Evolutionary conservation across 176 grass and related monocot species (phyloP), one percentile per base, ranked within the genome.

Genomic region (Themeda triandra): DNA sequence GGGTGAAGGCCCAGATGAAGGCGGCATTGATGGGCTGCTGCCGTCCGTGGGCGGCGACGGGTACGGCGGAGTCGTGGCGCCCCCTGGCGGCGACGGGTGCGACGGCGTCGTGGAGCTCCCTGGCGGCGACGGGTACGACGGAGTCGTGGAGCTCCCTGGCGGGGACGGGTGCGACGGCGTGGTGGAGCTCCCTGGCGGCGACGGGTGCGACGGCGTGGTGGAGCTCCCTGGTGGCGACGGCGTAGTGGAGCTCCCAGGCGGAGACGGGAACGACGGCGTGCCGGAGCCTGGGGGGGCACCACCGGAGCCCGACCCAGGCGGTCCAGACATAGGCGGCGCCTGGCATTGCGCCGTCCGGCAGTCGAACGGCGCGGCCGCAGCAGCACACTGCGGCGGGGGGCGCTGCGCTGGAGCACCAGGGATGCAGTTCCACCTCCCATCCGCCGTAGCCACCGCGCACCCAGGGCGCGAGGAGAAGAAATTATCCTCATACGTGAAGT

Each of bases 351-450:
- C 39, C 9, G 14, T 89, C 59, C 75, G 74, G 84, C 90, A 87
- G 31, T 92, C 86, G 66, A 89, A 80, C 58, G 83, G 87, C 0
- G 42, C 73, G 0, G 42, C 83, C 5, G 48, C 84, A 5, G 80
- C 75, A 8, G 75, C 83, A 69, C 91, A 87, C 77, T 90, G 79
- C 0, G 75, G 18, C 33, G 80, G 85, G 45, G 88, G 84, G 0
- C 79, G 83, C 84, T 87, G 87, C 6, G 87, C 82, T 0, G 88
- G 84, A 5, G 77, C 82, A 0, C 88, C 88, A 0, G 77, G 77
- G 66, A 91, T 88, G n/a, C 91, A 93, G 82, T 93, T 93, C 82
- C 82, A 87, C 15, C 14, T 4, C 0, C 89, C 91, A n/a, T 90
- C 88, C 0, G 83, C 77, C 6, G 73, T 76, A 4, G 72, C 89